phyloP scores from a whole-genome alignment of 352 stramenopile genomes.

The Phytophthora colocasiae region DNA sequence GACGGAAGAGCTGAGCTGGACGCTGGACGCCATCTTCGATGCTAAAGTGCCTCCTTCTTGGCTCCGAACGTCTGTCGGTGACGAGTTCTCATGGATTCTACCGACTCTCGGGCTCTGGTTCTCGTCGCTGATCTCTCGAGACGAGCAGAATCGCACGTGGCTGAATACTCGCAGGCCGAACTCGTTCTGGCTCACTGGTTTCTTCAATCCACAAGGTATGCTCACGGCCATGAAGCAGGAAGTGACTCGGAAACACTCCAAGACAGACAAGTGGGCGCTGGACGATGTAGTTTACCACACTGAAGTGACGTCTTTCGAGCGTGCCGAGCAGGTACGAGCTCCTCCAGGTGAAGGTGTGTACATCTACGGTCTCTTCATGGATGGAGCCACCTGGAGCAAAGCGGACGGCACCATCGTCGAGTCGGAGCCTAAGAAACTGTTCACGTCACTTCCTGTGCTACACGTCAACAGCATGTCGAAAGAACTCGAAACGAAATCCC shows the following conservation, averaged over 20 bases:
- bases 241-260: conserved; percentile 96
- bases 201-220: conserved; percentile 99
- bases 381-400: conserved; percentile 97
- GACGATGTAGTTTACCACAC: conserved; percentile 98
- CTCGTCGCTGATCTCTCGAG: conserved; percentile 94
- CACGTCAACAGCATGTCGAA: conserved; percentile 97
- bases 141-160: conserved; percentile 97
- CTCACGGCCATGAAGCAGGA: conserved; percentile 99
- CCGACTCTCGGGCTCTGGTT: conserved; percentile 98
- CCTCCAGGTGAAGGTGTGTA: conserved; percentile 96
- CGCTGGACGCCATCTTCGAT: conserved; percentile 97
- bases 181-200: conserved; percentile 98
- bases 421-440: conserved; percentile 97
- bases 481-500: conserved; percentile 91
- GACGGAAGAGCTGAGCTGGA: conserved; percentile 96
- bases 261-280: conserved; percentile 97
- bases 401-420: conserved; percentile 94
- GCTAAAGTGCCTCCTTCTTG: conserved; percentile 95
- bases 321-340: conserved; percentile 89
- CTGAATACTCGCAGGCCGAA: conserved; percentile 95
- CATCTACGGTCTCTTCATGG: conserved; percentile 98
- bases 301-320: conserved; percentile 95
- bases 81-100: conserved; percentile 98
- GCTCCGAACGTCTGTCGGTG: conserved; percentile 96
- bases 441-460: conserved; percentile 95